Percentiles rank a stretch among this genome's conserved stretches.
Conservation (phyloP, 2,329 filamentous ascomycete genomes). For the Lojkania enalia region DNA sequence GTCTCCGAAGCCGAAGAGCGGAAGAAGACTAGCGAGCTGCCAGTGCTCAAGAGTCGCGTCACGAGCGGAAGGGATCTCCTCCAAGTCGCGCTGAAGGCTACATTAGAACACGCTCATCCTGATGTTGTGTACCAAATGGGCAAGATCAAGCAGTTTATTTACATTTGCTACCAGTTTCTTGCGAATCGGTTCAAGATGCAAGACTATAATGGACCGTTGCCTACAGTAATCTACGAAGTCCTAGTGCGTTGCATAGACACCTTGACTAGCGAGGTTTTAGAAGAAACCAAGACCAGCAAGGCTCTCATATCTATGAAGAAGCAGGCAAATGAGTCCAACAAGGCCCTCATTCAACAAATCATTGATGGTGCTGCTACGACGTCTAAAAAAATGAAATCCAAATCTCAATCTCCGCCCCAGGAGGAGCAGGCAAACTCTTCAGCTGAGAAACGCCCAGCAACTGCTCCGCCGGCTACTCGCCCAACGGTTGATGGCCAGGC, state of each 20-base stretch:
- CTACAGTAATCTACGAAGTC: constrained; percentile 53
- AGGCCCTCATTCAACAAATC: constrained; percentile 63
- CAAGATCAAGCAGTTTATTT: constrained; percentile 47
- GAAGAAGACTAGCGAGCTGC: constrained; percentile 58
- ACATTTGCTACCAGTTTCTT: constrained; percentile 54
- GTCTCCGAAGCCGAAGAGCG: constrained; percentile 62
- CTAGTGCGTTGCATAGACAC: constrained; percentile 63
- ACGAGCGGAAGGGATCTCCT: constrained; percentile 61
- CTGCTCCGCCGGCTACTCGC: constrained; percentile 20
- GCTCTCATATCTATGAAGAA: constrained; percentile 66
- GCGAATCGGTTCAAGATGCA: constrained; percentile 52
- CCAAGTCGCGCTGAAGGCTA: constrained; percentile 54
- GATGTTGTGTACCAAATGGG: constrained; percentile 49
- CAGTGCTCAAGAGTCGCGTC: constrained; percentile 60
- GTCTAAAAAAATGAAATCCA: constrained; percentile 45
- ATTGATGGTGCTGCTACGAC: constrained; percentile 49
- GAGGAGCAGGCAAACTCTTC: constrained; percentile 30
- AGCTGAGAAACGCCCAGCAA: constrained; percentile 2
- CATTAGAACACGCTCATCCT: constrained; percentile 52
- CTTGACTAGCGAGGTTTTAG: constrained; percentile 61
- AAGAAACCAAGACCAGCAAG: constrained; percentile 67
- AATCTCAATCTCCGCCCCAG: constrained; percentile 33
- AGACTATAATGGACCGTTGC: constrained; percentile 49
- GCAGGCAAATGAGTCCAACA: constrained; percentile 67
- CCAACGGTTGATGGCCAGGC: constrained; percentile 22